A percentile compares a stretch with the other conserved stretches of the same genome.
These are phyloP conservation scores for Aspergillus sergii DNA, from an alignment of 2,329 filamentous ascomycete species.

Conservation along the genomic window DNA sequence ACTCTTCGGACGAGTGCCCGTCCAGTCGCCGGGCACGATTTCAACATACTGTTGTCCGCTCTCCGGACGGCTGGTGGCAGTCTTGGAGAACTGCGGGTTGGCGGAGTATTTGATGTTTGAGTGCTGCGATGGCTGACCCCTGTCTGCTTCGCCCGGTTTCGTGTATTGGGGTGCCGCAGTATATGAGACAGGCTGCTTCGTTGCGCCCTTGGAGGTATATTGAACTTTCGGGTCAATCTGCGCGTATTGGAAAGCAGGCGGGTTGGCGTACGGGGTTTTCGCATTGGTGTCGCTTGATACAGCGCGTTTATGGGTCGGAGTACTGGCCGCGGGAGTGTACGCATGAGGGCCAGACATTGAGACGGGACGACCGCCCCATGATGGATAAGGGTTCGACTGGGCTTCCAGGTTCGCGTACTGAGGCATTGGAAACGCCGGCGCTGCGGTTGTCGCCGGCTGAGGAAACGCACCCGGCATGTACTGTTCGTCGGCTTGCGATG, in stretches of 20 bases:
- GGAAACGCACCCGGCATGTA: constrained; percentile 39
- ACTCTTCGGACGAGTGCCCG: constrained; percentile 31
- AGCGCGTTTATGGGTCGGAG: constrained; percentile 34
- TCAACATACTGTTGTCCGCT: constrained; percentile 36
- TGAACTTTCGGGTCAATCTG: constrained; percentile 43
- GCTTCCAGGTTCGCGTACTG: constrained; percentile 34
- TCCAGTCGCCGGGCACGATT: constrained; percentile 34
- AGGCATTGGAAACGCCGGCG: constrained; percentile 29
- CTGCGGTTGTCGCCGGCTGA: constrained; percentile 21
- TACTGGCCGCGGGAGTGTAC: constrained; percentile 15
- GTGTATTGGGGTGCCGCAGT: constrained; percentile 31
- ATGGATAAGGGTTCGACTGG: constrained; percentile 24
- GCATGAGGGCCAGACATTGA: constrained; percentile 15
- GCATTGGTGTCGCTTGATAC: constrained; percentile 30
- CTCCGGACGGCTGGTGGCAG: constrained; percentile 26
- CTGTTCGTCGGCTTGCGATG: constrained; percentile 28
- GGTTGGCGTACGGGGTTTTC: constrained; percentile 33
- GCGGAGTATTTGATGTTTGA: constrained; percentile 17
- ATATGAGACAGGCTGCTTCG: constrained; percentile 27
- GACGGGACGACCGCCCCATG: constrained; percentile 18
- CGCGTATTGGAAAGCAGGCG: constrained; percentile 41
- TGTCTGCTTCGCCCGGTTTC: constrained; percentile 15
- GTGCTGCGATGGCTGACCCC: constrained; percentile 11
- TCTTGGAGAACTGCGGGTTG: constrained; percentile 21
- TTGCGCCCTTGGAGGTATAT: constrained; percentile 36